Evolutionary conservation across 1,284 basidiomycete species (phyloP).

Genomic region (Lignosus rhinocerotis): DNA sequence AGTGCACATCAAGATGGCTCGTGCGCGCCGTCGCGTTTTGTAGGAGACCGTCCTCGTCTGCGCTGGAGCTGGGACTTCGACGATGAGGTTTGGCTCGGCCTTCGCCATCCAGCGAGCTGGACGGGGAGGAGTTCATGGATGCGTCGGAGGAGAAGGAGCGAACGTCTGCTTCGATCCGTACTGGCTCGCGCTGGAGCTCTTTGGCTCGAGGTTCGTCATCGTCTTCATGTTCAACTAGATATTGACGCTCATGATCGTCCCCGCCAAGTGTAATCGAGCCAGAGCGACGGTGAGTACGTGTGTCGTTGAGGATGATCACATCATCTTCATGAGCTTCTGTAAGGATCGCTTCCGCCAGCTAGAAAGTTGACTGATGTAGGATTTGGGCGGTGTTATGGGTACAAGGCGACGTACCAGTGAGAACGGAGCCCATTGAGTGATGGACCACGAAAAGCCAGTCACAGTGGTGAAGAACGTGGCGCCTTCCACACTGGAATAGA

Average conservation of each 20-base stretch:
- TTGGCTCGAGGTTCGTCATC: constrained; percentile 32
- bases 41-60: constrained; percentile 32
- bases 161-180: constrained; percentile 35
- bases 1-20: constrained; percentile 38
- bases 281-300: constrained; percentile 30
- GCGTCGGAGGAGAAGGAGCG: constrained; percentile 32
- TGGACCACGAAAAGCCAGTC: constrained; percentile 77
- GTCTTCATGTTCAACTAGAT: constrained; percentile 25
- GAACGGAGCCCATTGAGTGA: constrained; percentile 81
- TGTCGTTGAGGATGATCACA: constrained; percentile 53
- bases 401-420: constrained; percentile 53
- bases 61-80: constrained; percentile 24
- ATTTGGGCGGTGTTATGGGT: neutral
- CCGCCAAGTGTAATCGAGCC: constrained; percentile 20
- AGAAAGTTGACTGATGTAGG: neutral
- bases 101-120: constrained; percentile 23
- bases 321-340: constrained; percentile 47
- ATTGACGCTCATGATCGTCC: constrained; percentile 28
- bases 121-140: constrained; percentile 25
- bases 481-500: constrained; percentile 60
- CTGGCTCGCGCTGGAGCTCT: neutral
- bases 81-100: constrained; percentile 28
- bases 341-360: constrained; percentile 76
- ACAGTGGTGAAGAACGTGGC: constrained; percentile 67
- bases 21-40: constrained; percentile 47